These are phyloP conservation scores for Alternaria rosae DNA, from an alignment of 2,329 filamentous ascomycete species.

Conservation along the genomic window DNA sequence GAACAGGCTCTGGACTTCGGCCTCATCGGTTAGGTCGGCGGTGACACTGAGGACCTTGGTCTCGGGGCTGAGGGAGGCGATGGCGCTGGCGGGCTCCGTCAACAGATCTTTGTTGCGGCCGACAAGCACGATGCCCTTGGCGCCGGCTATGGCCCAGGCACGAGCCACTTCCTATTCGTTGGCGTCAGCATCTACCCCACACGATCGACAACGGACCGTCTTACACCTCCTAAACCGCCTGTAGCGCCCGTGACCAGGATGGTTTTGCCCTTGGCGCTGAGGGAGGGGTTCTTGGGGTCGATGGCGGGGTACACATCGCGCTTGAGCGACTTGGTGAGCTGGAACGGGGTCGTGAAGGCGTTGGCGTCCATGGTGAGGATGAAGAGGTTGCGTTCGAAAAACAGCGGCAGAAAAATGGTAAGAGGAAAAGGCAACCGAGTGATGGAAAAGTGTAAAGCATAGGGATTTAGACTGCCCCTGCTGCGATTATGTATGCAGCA, in stretches of 20 bases:
- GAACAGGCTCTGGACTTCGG: conserved; percentile 24
- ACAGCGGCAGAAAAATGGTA: not conserved
- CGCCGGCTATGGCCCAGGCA: conserved; percentile 35
- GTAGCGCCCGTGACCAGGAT: conserved; percentile 31
- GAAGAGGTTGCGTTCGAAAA: not conserved
- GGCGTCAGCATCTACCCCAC: not conserved
- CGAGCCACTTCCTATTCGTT: conserved; percentile 24
- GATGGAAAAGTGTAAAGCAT: not conserved
- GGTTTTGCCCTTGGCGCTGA: conserved; percentile 26
- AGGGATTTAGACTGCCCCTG: not conserved
- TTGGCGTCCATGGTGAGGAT: not conserved
- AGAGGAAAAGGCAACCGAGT: not conserved
- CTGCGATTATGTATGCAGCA: not conserved
- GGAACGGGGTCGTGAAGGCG: conserved; percentile 23
- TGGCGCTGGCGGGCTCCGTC: conserved; percentile 16
- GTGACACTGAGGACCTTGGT: conserved; percentile 28
- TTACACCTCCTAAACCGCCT: conserved; percentile 22
- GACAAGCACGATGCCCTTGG: conserved; percentile 31
- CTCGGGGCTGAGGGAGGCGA: conserved; percentile 20
- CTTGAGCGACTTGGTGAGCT: conserved; percentile 25
- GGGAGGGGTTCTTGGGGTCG: conserved; percentile 19
- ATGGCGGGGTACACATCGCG: conserved; percentile 28
- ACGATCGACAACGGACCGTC: not conserved
- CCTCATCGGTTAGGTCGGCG: conserved; percentile 29
- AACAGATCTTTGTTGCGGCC: conserved; percentile 32